A percentile compares a stretch with the other conserved stretches of the same genome.
These are phyloP conservation scores for Solanum appendiculatum DNA, from an alignment of 257 asterid species.

Conservation along the genomic window DNA sequence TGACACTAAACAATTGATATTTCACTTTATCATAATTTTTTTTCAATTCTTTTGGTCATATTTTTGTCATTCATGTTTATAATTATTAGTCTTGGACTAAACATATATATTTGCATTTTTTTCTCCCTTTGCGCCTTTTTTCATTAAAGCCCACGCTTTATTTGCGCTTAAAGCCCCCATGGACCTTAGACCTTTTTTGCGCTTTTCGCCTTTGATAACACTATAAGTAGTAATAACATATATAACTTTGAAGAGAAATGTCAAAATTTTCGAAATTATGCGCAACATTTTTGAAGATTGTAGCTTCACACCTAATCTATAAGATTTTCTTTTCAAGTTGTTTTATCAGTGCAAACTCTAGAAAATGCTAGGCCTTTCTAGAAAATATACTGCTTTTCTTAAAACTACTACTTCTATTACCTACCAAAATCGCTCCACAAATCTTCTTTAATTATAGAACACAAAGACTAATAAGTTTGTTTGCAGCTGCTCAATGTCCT, in stretches of 20 bases:
- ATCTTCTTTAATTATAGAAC: background rate
- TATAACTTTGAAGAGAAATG: background rate
- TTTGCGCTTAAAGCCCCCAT: too few relatives aligned
- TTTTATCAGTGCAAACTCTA: background rate
- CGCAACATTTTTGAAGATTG: background rate
- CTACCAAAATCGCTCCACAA: background rate
- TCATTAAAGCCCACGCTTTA: too few relatives aligned
- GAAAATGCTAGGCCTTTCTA: background rate
- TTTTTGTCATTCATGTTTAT: too few relatives aligned
- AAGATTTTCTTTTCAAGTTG: background rate
- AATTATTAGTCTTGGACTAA: too few relatives aligned
- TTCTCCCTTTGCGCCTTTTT: too few relatives aligned
- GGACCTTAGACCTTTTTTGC: too few relatives aligned
- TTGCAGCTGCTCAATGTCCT: background rate
- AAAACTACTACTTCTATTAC: background rate
- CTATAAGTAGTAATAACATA: background rate
- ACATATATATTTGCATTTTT: too few relatives aligned
- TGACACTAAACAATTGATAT: too few relatives aligned
- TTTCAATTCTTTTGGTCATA: too few relatives aligned
- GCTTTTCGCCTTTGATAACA: too few relatives aligned
- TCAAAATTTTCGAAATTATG: background rate
- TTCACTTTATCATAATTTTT: too few relatives aligned
- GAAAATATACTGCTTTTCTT: background rate
- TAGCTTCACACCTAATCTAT: background rate
- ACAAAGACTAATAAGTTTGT: background rate